Evolutionary conservation across 2,329 filamentous ascomycete species (phyloP).

Genomic region (Penicillium psychrosexuale): DNA sequence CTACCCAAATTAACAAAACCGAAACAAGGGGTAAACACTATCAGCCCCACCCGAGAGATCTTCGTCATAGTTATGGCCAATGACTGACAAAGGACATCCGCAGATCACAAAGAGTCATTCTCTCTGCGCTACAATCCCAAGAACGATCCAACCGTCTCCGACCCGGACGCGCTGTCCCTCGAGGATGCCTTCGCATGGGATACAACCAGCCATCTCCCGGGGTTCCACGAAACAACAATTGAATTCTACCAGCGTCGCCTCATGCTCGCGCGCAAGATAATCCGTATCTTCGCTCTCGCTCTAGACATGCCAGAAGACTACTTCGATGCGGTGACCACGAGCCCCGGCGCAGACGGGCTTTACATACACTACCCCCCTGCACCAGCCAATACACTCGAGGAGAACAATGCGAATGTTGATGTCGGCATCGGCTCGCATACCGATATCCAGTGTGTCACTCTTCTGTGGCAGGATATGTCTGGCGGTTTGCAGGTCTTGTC

Average conservation of each 20-base stretch:
- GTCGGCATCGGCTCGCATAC: conserved; percentile 50
- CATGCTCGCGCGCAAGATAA: conserved; percentile 50
- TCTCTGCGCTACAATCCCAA: conserved; percentile 53
- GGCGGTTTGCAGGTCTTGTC: conserved; percentile 48
- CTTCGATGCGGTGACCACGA: conserved; percentile 54
- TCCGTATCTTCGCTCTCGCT: conserved; percentile 54
- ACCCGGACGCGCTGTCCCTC: conserved; percentile 45
- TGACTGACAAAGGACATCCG: background rate
- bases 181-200: conserved; percentile 55
- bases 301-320: conserved; percentile 54
- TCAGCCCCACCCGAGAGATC: background rate
- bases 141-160: conserved; percentile 48
- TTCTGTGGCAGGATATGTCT: conserved; percentile 45
- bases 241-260: conserved; percentile 34
- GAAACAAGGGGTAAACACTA: conserved; percentile 30
- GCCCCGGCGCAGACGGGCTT: conserved; percentile 49
- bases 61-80: background rate
- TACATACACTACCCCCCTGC: conserved; percentile 48
- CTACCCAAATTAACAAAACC: conserved; percentile 31
- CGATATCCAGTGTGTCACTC: conserved; percentile 50
- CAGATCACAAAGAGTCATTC: conserved; percentile 54
- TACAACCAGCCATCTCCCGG: conserved; percentile 47
- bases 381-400: conserved; percentile 28
- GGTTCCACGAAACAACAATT: conserved; percentile 20
- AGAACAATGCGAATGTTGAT: conserved; percentile 19